These are phyloP conservation scores for Wickerhamiella dianesei DNA, from an alignment of 805 yeast species.

Conservation along the genomic window DNA sequence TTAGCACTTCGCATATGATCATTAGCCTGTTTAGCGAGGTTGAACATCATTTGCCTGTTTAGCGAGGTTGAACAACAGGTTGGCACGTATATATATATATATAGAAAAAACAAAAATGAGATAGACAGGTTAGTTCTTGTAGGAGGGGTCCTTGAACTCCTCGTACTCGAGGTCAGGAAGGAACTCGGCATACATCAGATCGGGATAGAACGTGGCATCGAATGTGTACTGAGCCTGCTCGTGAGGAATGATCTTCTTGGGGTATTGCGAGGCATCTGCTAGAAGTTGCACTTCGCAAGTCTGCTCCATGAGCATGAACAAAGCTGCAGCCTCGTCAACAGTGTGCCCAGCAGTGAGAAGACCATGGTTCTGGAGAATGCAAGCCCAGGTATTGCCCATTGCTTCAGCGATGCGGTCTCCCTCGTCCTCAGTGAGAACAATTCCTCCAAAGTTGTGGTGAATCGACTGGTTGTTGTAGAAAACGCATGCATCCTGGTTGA, in stretches of 20 bases:
- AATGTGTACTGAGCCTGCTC: conserved; percentile 57
- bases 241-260: conserved; percentile 37
- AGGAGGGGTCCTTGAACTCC: conserved; percentile 11
- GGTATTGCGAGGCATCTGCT: conserved; percentile 41
- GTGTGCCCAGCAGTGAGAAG: conserved; percentile 55
- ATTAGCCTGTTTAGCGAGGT: no score
- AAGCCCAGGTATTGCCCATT: conserved; percentile 38
- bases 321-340: conserved; percentile 61
- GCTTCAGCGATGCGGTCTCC: conserved; percentile 50
- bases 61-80: no score
- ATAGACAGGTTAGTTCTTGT: conserved; percentile 7
- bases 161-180: conserved; percentile 13
- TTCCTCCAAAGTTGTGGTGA: conserved; percentile 61
- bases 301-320: conserved; percentile 50
- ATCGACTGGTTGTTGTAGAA: conserved; percentile 57
- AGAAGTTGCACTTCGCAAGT: conserved; percentile 52
- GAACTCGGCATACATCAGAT: conserved; percentile 55
- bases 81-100: no score
- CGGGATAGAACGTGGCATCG: conserved; percentile 49
- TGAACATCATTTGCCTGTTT: no score
- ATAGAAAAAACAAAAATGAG: no score
- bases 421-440: conserved; percentile 54
- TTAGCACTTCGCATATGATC: no score
- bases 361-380: conserved; percentile 59
- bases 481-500: conserved; percentile 63